These are phyloP conservation scores for Lepidium sativum DNA, from an alignment of 345 rosid genomes.

Conservation along the genomic window DNA sequence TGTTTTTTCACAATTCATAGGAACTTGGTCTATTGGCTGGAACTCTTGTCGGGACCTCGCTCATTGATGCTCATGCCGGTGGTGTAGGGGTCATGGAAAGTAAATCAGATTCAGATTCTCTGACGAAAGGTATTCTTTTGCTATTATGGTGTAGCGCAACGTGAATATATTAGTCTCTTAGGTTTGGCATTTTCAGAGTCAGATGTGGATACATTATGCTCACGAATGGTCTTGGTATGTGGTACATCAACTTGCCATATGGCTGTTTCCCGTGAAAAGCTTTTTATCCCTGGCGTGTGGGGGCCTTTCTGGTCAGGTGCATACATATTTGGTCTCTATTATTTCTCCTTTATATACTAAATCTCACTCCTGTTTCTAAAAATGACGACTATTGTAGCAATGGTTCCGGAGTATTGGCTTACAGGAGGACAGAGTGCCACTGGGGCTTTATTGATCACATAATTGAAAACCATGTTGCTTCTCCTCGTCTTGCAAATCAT, in stretches of 20 bases:
- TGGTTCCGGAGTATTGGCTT: conserved; percentile 94
- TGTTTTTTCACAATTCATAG: conserved; percentile 32
- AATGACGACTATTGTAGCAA: conserved; percentile 33
- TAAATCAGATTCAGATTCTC: conserved; percentile 36
- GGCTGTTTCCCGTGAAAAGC: conserved; percentile 78
- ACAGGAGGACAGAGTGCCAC: conserved; percentile 99
- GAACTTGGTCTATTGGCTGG: conserved; percentile 76
- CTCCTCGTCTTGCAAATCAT: conserved; percentile 76
- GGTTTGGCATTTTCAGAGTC: conserved; percentile 29
- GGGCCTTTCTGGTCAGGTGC: conserved; percentile 99
- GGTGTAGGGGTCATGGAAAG: conserved; percentile 97
- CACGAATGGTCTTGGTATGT: conserved; percentile 82
- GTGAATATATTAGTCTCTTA: background rate
- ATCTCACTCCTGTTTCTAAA: conserved; percentile 2
- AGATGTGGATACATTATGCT: conserved; percentile 61
- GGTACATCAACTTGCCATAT: conserved; percentile 98
- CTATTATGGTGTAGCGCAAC: background rate
- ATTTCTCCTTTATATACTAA: background rate
- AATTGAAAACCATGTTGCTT: conserved; percentile 83
- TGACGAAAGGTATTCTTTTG: conserved; percentile 39
- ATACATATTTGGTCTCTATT: background rate
- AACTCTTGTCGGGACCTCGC: conserved; percentile 81
- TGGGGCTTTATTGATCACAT: conserved; percentile 86
- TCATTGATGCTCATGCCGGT: conserved; percentile 99
- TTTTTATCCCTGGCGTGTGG: conserved; percentile 97